Evolutionary conservation across 2,329 filamentous ascomycete species (phyloP).

Genomic region (Penicillium sp.): DNA sequence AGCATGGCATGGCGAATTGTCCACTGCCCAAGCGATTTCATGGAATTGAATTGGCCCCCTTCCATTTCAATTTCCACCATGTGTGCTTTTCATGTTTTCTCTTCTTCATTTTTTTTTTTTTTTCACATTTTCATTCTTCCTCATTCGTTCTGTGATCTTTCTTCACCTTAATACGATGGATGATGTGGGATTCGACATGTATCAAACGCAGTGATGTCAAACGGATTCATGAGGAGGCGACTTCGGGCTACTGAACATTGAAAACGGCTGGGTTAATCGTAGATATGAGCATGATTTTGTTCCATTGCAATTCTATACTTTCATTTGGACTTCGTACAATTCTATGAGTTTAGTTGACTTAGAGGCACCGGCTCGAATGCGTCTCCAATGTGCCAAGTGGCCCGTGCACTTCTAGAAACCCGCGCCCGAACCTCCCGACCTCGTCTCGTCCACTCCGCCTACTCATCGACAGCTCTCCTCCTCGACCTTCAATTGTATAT

Average conservation of each 20-base stretch:
- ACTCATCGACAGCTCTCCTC: neutral
- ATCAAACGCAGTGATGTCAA: slow-evolving; percentile 30
- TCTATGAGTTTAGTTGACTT: neutral
- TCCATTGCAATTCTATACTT: neutral
- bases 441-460: neutral
- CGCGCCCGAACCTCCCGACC: slow-evolving; percentile 14
- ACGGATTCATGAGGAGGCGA: slow-evolving; percentile 26
- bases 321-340: neutral
- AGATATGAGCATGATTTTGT: slow-evolving; percentile 23
- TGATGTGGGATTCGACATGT: slow-evolving; percentile 25
- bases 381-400: slow-evolving; percentile 4
- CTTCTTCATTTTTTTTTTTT: neutral
- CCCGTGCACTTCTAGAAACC: slow-evolving; percentile 21
- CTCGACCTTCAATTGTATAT: neutral
- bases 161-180: slow-evolving; percentile 24
- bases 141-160: slow-evolving; percentile 30
- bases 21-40: slow-evolving; percentile 18
- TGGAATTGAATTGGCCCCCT: slow-evolving; percentile 11
- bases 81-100: slow-evolving; percentile 13
- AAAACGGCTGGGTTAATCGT: slow-evolving; percentile 27
- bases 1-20: slow-evolving; percentile 10
- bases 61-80: slow-evolving; percentile 8
- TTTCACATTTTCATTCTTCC: slow-evolving; percentile 12
- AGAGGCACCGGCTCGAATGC: neutral
- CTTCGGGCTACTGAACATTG: slow-evolving; percentile 26